These are phyloP conservation scores for Leishmania martiniquensis DNA, from an alignment of 208 protist genomes.

Conservation along the genomic window DNA sequence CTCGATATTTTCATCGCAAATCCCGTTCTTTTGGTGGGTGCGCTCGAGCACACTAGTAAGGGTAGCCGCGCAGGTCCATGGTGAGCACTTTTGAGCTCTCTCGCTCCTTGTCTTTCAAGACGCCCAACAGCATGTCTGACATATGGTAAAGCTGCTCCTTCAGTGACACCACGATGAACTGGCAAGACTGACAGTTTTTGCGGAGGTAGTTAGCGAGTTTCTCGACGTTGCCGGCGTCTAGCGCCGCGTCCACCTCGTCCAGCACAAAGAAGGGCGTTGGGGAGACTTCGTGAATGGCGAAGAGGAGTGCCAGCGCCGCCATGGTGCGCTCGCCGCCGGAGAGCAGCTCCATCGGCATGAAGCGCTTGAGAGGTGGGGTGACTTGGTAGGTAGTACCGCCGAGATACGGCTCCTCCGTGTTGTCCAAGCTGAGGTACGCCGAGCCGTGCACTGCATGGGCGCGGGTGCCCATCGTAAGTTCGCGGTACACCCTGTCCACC, in stretches of 20 bases:
- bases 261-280: constrained; percentile 99
- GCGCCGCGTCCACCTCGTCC: constrained; percentile 99
- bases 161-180: constrained; percentile 98
- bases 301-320: constrained; percentile 98
- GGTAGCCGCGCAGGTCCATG: constrained; percentile 88
- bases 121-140: constrained; percentile 95
- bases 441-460: constrained; percentile 85
- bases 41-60: constrained; percentile 43
- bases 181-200: constrained; percentile 71
- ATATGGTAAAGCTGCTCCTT: constrained; percentile 98
- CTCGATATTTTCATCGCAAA: background rate
- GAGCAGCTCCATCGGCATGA: constrained; percentile 97
- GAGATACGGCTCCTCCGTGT: constrained; percentile 97
- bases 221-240: constrained; percentile 97
- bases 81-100: constrained; percentile 87
- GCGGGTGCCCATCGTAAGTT: constrained; percentile 91
- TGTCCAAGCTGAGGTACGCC: constrained; percentile 96
- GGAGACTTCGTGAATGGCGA: constrained; percentile 96
- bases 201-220: constrained; percentile 96
- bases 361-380: constrained; percentile 98
- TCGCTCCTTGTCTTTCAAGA: constrained; percentile 93
- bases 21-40: background rate
- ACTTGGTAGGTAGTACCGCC: constrained; percentile 96
- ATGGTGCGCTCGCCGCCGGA: constrained; percentile 99
- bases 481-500: constrained; percentile 96